A percentile compares a stretch with the other conserved stretches of the same genome.
Evolutionary conservation across 1,284 basidiomycete species (phyloP).

Genomic region (Leucoagaricus sp.): DNA sequence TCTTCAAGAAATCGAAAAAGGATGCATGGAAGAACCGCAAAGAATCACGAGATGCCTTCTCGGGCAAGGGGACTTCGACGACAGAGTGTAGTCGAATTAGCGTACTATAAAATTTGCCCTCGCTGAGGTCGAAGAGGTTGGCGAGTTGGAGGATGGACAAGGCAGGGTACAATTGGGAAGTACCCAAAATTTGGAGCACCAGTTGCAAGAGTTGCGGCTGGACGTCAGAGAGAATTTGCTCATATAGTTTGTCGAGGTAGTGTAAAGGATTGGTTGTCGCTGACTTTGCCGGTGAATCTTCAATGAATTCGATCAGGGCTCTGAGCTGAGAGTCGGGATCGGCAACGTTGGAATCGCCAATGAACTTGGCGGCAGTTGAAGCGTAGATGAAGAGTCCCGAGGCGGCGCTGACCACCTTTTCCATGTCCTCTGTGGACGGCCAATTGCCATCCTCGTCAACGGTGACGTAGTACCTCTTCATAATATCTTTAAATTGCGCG

Average conservation of each 20-base stretch:
- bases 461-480: background rate
- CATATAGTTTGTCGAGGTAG: conserved; percentile 5
- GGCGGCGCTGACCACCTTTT: conserved; percentile 5
- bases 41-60: background rate
- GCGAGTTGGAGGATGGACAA: background rate
- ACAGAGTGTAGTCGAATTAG: conserved; percentile 3
- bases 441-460: background rate
- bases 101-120: background rate
- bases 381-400: conserved; percentile 10
- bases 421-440: background rate
- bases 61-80: background rate
- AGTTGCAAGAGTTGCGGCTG: background rate
- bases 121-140: background rate
- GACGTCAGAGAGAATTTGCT: conserved; percentile 1
- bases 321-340: conserved; percentile 4
- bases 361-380: background rate
- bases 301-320: conserved; percentile 3
- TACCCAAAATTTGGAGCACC: conserved; percentile 1
- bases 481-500: background rate
- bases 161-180: background rate
- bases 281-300: background rate
- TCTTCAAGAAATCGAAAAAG: background rate
- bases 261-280: background rate
- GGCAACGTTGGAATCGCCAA: background rate
- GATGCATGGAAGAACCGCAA: background rate